Evolutionary conservation across 2,329 filamentous ascomycete genomes (phyloP).

Genomic region (Camillea tinctor): DNA sequence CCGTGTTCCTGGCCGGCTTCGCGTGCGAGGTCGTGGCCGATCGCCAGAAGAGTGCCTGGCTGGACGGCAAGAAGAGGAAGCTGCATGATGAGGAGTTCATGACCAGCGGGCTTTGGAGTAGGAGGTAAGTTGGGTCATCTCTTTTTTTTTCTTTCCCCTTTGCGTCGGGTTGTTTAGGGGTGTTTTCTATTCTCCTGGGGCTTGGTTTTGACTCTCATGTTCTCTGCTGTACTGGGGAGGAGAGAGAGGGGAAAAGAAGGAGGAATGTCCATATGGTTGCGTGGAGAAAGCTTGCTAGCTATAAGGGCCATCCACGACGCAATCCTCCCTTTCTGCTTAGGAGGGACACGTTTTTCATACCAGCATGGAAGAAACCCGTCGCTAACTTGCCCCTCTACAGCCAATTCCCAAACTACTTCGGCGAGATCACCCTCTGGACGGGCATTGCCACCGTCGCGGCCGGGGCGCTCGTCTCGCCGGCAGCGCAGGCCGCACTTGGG

Average conservation of each 20-base stretch:
- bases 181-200: too few species aligned
- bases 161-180: too few species aligned
- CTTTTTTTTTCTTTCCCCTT: too few species aligned
- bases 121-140: slow-evolving; percentile 42
- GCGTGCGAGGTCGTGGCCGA: slow-evolving; percentile 62
- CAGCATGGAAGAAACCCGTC: too few species aligned
- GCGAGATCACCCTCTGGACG: slow-evolving; percentile 68
- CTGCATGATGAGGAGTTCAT: slow-evolving; percentile 66
- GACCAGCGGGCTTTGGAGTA: slow-evolving; percentile 60
- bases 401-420: slow-evolving; percentile 68
- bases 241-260: too few species aligned
- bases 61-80: slow-evolving; percentile 60
- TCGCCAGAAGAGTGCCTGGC: slow-evolving; percentile 62
- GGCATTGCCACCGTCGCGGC: slow-evolving; percentile 61
- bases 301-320: too few species aligned
- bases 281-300: too few species aligned
- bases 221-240: too few species aligned
- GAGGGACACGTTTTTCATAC: too few species aligned
- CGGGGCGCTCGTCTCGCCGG: slow-evolving; percentile 53
- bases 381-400: slow-evolving; percentile 24
- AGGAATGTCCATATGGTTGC: too few species aligned
- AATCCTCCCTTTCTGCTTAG: too few species aligned
- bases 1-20: slow-evolving; percentile 59
- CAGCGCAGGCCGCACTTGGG: slow-evolving; percentile 57
- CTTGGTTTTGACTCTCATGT: too few species aligned